Evolutionary conservation across 352 stramenopile species (phyloP), one percentile per base, ranked within the genome.

Genomic region (Phytophthora nicotianae): DNA sequence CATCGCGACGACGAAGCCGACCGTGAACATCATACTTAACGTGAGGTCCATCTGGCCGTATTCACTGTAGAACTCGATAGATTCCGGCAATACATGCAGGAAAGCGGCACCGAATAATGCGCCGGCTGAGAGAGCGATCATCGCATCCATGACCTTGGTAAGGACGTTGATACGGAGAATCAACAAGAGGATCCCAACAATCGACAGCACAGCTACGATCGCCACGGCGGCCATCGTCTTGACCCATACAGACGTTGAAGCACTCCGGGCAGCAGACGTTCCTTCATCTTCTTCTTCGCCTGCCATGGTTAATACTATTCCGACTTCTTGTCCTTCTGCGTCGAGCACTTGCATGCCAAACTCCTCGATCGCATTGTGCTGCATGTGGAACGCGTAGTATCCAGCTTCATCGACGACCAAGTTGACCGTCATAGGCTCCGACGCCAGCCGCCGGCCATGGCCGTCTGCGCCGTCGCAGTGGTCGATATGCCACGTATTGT

Each of bases 81-180:
- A 67, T 55, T 97, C 89, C 8, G 87, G 83, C 32, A 96, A 43
- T 27, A 96, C 72, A 40, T 96, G 69, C 45, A 96, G 85, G 47
- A 95, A 83, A 16, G 84, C 72, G 5, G 81, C 87, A 13, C 83
- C 86, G 37, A 95, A 81, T 3, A 96, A 49, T 1, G 89, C 86
- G 13, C 87, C 89, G 20, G 70, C 59, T 1, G 82, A 88, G 50
- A 95, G 78, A 5, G 75, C 77, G 68, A 85, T 71, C 55, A 83
- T 70, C 0, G 72, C 68, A 32, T 79, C 72, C 72, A 79, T 79
- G 2, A 80, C 42, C 16, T 68, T 72, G 1, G 66, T 49, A 35
- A 80, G 57, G 9, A 68, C 3, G 10, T n/a, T 62, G n/a, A 65
- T 29, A 9, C 66, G 68, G 19, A 79, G 54, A 40, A 59, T 64